Evolutionary conservation across 257 asterid genomes (phyloP), one percentile per base, ranked within the genome.

Genomic region (Fraxinus anomala): DNA sequence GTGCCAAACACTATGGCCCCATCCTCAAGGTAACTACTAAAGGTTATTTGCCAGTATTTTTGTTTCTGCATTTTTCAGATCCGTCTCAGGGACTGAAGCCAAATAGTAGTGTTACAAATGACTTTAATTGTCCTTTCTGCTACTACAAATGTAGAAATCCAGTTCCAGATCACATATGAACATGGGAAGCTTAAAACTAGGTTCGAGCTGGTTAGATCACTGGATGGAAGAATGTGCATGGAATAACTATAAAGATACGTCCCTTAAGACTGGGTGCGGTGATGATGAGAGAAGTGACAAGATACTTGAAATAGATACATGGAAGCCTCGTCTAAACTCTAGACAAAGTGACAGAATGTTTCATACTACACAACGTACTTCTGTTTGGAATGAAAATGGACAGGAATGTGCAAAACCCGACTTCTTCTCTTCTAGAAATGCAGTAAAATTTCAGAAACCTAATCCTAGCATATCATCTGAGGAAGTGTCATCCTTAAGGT

Each of bases 241-340:
- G 90, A 87, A 78, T 82, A 82, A 80, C 80, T 77, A 79, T 31
- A 84, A 79, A 5, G 81, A 79, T 12, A 66, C 76, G 37, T 73
- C 85, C 67, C 71, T 30, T 2, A 85, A 77, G 10, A 30, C 76
- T 2, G 71, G 40, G 21, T 71, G 73, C 6, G 76, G 71, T 24
- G 96, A 89, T 21, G 96, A 93, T 36, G 94, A 89, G 54, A 88
- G 87, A 75, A 86, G 78, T 17, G 96, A 89, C 92, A 96, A 92
- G 90, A 92, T 95, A 39, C 93, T 95, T 2, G 98, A 93, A 83
- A 85, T 91, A 51, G 99, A 93, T 76, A 93, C 94, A 28, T 93
- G 97, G 97, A 91, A 85, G 78, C 98, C 98, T 69, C 85, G 73
- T 69, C 76, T 80, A 71, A 82, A 75, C 76, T 72, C 81, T 67